phyloP scores from a whole-genome alignment of 129 eudicot species.

The Deinandra increscens region DNA sequence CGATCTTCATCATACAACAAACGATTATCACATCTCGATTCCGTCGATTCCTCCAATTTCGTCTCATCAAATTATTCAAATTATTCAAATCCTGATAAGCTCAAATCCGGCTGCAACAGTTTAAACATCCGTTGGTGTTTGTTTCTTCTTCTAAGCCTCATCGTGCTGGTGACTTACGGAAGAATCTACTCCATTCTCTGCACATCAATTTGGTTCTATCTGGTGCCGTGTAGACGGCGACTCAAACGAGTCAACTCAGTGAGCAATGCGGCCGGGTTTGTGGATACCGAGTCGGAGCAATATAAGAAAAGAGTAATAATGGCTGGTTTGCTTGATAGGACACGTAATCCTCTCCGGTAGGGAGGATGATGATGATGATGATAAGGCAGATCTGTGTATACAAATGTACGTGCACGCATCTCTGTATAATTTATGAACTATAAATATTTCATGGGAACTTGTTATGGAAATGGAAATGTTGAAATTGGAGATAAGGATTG shows the following conservation, averaged over 20 bases:
- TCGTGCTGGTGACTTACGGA: constrained; percentile 48
- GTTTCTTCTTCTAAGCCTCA: constrained; percentile 36
- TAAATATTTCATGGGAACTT: constrained; percentile 13
- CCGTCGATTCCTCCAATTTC: not conserved
- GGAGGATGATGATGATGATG: too few relatives aligned
- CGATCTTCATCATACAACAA: constrained; percentile 4
- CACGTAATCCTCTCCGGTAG: constrained; percentile 36
- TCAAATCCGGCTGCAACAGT: constrained; percentile 7
- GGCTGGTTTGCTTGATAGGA: constrained; percentile 59
- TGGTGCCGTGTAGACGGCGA: constrained; percentile 30
- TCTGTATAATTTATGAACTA: constrained; percentile 12
- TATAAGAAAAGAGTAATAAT: constrained; percentile 56
- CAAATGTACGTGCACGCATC: not conserved
- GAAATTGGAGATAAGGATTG: constrained; percentile 2
- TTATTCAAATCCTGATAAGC: not conserved
- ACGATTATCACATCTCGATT: constrained; percentile 19
- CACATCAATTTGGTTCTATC: constrained; percentile 44
- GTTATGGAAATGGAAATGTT: constrained; percentile 22
- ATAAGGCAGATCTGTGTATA: constrained; percentile 12
- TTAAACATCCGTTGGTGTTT: constrained; percentile 35
- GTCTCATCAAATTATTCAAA: too few relatives aligned
- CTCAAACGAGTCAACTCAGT: constrained; percentile 19
- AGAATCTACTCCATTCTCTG: constrained; percentile 49
- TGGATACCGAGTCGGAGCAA: constrained; percentile 43
- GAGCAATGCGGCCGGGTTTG: not conserved